Evolutionary conservation across 169 alveolate genomes (phyloP), one percentile per base, ranked within the genome.

Genomic region (Cryptosporidium ubiquitum): DNA sequence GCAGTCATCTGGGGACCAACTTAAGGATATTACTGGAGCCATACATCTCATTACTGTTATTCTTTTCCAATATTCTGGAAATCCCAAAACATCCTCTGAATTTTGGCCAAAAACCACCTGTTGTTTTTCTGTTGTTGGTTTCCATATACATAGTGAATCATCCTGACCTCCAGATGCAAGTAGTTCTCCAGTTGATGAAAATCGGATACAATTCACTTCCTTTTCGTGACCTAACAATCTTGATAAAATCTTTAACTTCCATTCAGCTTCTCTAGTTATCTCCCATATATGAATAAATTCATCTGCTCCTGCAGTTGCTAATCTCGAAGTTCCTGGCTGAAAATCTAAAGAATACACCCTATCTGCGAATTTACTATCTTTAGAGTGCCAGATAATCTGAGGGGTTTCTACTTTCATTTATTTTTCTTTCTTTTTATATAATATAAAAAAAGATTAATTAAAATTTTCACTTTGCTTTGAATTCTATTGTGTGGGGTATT

Each of bases 251-350:
- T 93, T 93, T 61, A 93, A 93, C 68, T 95, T 94, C 66, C 95
- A 92, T 84, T 92, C 91, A 69, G 93, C 93, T 23, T 94, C 93
- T 6, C 94, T 93, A 51, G 92, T 86, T 37, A 95, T 92, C 44
- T 94, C 93, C 97, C 97, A 94, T 51, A 95, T 93, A 73, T 95
- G 98, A 14, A 95, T 95, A 85, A 95, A 95, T 60, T 95, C 98
- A 69, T 95, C 98, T 1, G 98, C 98, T 31, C 98, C 98, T 31
- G 96, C 96, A 7, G 98, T 95, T 16, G 97, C 98, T 52, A 95
- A 79, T 61, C 86, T 74, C 37, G 93, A 84, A 68, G 93, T 84
- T 33, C 85, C 91, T 37, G 98, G 98, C 91, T 95, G 97, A 85
- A 94, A 91, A 84, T 95, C 97, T 60, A 95, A 73, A 12, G 98